Conservation (phyloP, 768 basidiomycete genomes). For the Sutorius australiensis region DNA sequence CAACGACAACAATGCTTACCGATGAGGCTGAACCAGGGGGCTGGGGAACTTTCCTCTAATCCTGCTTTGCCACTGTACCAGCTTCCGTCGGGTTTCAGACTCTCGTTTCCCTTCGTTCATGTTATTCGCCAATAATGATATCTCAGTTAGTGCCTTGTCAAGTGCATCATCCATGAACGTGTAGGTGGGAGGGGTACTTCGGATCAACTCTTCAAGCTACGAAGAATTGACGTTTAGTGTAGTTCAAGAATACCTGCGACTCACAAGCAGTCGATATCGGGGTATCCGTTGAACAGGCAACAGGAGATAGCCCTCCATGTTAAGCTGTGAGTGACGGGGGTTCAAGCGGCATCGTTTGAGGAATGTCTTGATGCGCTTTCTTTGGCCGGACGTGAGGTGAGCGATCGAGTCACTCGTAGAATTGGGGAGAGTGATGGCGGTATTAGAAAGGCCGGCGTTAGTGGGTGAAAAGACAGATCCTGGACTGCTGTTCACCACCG, state of each 20-base stretch:
- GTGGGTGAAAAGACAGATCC: slow-evolving; percentile 43
- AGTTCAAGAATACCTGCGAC: slow-evolving; percentile 26
- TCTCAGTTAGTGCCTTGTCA: slow-evolving; percentile 81
- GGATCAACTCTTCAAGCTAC: slow-evolving; percentile 77
- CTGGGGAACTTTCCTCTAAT: slow-evolving; percentile 93
- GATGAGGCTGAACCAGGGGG: slow-evolving; percentile 97
- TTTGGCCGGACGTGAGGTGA: slow-evolving; percentile 71
- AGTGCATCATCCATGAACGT: slow-evolving; percentile 79
- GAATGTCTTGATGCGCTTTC: slow-evolving; percentile 84
- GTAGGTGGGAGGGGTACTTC: slow-evolving; percentile 77
- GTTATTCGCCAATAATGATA: slow-evolving; percentile 82
- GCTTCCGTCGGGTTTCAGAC: slow-evolving; percentile 83
- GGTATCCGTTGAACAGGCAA: slow-evolving; percentile 96
- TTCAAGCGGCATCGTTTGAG: slow-evolving; percentile 87
- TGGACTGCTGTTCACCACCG: slow-evolving; percentile 38
- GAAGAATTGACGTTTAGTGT: slow-evolving; percentile 1
- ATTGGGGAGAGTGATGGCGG: slow-evolving; percentile 46
- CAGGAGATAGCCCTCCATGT: slow-evolving; percentile 89
- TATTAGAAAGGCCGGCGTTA: slow-evolving; percentile 54
- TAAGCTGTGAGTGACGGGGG: slow-evolving; percentile 89
- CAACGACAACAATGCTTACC: slow-evolving; percentile 43
- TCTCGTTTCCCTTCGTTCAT: slow-evolving; percentile 99
- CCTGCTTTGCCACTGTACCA: slow-evolving; percentile 86
- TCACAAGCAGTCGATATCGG: slow-evolving; percentile 88
- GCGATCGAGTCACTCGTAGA: slow-evolving; percentile 43